Conservation (phyloP, 805 yeast species). For the Metschnikowia cerradonensis region DNA sequence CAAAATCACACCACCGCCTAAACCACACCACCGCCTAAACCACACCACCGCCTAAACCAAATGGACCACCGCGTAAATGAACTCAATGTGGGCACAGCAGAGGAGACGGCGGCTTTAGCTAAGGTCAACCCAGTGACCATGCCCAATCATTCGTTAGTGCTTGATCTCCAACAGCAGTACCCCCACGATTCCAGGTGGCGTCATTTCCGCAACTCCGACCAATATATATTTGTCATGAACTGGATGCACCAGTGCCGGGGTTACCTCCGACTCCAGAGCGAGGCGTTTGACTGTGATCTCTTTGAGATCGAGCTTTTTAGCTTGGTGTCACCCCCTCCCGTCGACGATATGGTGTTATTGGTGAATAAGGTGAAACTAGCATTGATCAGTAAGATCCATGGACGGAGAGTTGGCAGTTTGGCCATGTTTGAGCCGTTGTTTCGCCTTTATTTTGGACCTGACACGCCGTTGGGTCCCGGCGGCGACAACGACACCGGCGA, state of each 20-base stretch:
- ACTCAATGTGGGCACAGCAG: slow-evolving; percentile 13
- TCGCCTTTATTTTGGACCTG: slow-evolving; percentile 31
- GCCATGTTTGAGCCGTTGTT: slow-evolving; percentile 32
- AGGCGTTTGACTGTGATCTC: slow-evolving; percentile 53
- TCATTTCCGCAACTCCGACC: slow-evolving; percentile 16
- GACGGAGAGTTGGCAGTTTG: slow-evolving; percentile 27
- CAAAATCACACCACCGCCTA: too few relatives aligned
- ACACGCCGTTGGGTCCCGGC: slow-evolving; percentile 28
- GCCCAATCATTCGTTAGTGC: slow-evolving; percentile 16
- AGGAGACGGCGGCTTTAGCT: slow-evolving; percentile 14
- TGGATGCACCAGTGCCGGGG: slow-evolving; percentile 57
- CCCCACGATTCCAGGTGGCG: slow-evolving; percentile 18
- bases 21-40: too few relatives aligned
- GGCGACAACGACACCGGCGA: not conserved
- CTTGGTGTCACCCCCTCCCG: slow-evolving; percentile 30
- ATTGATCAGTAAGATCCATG: slow-evolving; percentile 39
- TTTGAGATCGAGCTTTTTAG: slow-evolving; percentile 58
- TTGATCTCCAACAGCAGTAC: slow-evolving; percentile 10
- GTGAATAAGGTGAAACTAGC: slow-evolving; percentile 42
- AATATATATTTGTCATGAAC: slow-evolving; percentile 36
- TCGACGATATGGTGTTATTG: slow-evolving; percentile 34
- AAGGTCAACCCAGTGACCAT: slow-evolving; percentile 14
- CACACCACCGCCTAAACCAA: too few relatives aligned
- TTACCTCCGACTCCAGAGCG: slow-evolving; percentile 45
- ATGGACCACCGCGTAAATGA: slow-evolving; percentile 14